Evolutionary conservation across 371 early-diverging fungal genomes (phyloP).

Genomic region (Mortierella polycephala): DNA sequence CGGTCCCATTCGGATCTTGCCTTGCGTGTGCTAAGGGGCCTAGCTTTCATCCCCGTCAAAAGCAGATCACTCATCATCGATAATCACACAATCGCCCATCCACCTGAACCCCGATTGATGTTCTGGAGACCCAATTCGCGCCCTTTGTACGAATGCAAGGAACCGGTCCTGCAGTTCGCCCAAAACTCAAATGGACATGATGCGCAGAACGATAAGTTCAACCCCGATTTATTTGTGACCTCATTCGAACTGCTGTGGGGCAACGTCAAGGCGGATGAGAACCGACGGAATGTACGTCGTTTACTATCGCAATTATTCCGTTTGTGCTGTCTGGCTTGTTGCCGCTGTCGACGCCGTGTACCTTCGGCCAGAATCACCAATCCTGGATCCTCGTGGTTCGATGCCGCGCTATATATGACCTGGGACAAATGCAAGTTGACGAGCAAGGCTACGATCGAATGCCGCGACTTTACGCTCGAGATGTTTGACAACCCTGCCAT

Average conservation of each 20-base stretch:
- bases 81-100: constrained; percentile 26
- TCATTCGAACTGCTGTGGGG: constrained; percentile 21
- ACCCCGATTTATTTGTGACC: constrained; percentile 11
- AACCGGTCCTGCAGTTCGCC: constrained; percentile 21
- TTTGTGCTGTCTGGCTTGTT: too few relatives aligned
- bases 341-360: too few relatives aligned
- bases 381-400: constrained; percentile 6
- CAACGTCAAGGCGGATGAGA: neutral
- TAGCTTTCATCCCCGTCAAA: constrained; percentile 19
- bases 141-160: constrained; percentile 2
- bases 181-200: neutral
- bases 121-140: constrained; percentile 1
- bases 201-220: constrained; percentile 17
- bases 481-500: constrained; percentile 34
- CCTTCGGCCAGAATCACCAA: neutral
- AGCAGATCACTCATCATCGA: constrained; percentile 14
- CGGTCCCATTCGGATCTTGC: constrained; percentile 7
- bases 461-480: constrained; percentile 1
- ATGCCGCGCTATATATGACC: neutral
- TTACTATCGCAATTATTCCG: too few relatives aligned
- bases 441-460: neutral
- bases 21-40: neutral
- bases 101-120: constrained; percentile 5
- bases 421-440: constrained; percentile 5
- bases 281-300: neutral